Evolutionary conservation across 1,284 basidiomycete genomes (phyloP).

Genomic region (Pseudozyma sp.): DNA sequence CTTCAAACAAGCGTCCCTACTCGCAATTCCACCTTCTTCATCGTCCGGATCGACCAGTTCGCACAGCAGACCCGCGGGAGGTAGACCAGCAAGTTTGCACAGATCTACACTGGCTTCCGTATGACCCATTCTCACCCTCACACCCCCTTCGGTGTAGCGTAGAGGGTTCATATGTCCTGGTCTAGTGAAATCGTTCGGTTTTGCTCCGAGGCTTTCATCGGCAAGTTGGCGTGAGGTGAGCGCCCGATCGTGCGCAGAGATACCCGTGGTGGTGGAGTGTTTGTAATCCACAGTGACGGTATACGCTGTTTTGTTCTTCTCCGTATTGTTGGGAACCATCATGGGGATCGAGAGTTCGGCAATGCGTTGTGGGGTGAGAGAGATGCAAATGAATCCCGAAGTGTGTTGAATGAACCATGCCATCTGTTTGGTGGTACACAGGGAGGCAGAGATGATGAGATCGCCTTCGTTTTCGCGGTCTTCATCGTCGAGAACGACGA

Average conservation of each 20-base stretch:
- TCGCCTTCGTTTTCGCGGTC: constrained; percentile 69
- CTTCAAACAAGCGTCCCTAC: constrained; percentile 89
- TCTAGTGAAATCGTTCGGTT: constrained; percentile 80
- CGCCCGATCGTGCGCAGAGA: constrained; percentile 93
- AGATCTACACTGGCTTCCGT: constrained; percentile 93
- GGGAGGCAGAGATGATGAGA: constrained; percentile 62
- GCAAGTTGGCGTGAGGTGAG: constrained; percentile 87
- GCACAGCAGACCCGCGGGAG: constrained; percentile 87
- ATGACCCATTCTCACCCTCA: constrained; percentile 86
- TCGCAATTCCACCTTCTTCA: constrained; percentile 89
- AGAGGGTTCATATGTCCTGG: constrained; percentile 97
- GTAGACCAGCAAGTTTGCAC: constrained; percentile 81
- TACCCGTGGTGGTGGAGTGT: constrained; percentile 93
- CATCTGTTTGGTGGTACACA: constrained; percentile 92
- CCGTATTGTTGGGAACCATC: constrained; percentile 92
- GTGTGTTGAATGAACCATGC: constrained; percentile 97
- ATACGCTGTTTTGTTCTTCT: constrained; percentile 93
- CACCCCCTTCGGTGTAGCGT: constrained; percentile 85
- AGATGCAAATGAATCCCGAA: constrained; percentile 89
- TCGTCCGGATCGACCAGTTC: constrained; percentile 93
- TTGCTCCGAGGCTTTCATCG: constrained; percentile 28
- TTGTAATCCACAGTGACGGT: constrained; percentile 96
- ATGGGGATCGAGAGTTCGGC: constrained; percentile 87
- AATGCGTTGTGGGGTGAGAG: constrained; percentile 81
- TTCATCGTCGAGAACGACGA: constrained; percentile 67